Evolutionary conservation across 2,329 filamentous ascomycete genomes (phyloP).

Genomic region (Penicillium digitatum): DNA sequence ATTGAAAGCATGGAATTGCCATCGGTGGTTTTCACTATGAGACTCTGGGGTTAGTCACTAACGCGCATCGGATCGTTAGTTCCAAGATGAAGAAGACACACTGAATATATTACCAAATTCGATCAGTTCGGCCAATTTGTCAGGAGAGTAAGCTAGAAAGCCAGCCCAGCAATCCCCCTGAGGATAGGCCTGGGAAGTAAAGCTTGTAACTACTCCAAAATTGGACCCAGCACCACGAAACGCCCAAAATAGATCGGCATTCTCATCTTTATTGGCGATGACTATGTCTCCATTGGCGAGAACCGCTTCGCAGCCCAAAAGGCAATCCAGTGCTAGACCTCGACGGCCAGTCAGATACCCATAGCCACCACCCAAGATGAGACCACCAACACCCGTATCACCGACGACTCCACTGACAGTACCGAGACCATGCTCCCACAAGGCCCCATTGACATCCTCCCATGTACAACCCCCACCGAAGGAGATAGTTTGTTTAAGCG

Average conservation of each 20-base stretch:
- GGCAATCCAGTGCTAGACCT: constrained; percentile 1
- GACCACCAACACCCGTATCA: background rate
- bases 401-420: constrained; percentile 4
- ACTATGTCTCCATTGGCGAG: constrained; percentile 2
- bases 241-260: background rate
- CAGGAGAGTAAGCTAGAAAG: background rate
- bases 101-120: background rate
- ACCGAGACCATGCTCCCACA: constrained; percentile 1
- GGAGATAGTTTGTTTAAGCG: background rate
- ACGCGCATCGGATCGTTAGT: background rate
- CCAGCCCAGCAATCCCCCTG: constrained; percentile 3
- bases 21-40: background rate
- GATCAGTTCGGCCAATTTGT: background rate
- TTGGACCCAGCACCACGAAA: background rate
- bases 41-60: background rate
- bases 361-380: constrained; percentile 2
- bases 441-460: constrained; percentile 3
- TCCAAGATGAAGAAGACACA: too few relatives aligned
- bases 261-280: background rate
- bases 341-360: background rate
- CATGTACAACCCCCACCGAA: constrained; percentile 5
- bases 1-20: constrained; percentile 3
- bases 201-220: background rate
- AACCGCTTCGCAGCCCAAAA: constrained; percentile 1
- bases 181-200: constrained; percentile 2